phyloP scores from a whole-genome alignment of 140 eudicot species.

The Cichorium intybus region DNA sequence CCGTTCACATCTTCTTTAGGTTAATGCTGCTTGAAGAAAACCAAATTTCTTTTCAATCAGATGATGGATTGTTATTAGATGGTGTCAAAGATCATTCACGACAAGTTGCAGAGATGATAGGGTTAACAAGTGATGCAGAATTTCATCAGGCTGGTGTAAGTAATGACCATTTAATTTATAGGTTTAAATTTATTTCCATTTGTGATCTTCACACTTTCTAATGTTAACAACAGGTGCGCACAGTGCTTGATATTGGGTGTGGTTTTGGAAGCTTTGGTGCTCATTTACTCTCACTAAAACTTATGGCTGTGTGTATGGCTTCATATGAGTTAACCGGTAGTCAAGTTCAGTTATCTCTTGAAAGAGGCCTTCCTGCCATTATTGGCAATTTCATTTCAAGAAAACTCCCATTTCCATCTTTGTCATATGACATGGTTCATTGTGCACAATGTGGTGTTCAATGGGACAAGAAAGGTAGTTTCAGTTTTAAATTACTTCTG shows the following conservation, averaged over 20 bases:
- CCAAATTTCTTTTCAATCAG: constrained; percentile 86
- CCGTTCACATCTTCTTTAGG: constrained; percentile 36
- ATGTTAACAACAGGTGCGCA: constrained; percentile 56
- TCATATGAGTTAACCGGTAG: constrained; percentile 83
- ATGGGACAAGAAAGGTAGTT: constrained; percentile 83
- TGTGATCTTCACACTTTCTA: not conserved
- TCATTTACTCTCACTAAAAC: constrained; percentile 66
- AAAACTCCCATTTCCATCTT: constrained; percentile 83
- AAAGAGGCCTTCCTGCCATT: constrained; percentile 92
- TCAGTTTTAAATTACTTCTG: not conserved
- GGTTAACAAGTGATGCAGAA: constrained; percentile 66
- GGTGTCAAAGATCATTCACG: constrained; percentile 85
- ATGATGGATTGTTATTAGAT: constrained; percentile 69
- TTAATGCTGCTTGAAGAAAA: constrained; percentile 86
- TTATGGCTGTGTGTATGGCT: constrained; percentile 77
- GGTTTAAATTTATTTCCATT: not conserved
- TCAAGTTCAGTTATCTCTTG: constrained; percentile 91
- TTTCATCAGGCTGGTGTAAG: constrained; percentile 80
- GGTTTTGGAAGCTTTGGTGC: constrained; percentile 97
- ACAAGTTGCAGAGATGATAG: constrained; percentile 88
- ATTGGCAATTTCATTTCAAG: constrained; percentile 72
- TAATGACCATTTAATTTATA: constrained; percentile 5
- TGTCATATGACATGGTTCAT: constrained; percentile 87
- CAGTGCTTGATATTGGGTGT: constrained; percentile 82
- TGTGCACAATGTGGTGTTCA: constrained; percentile 91